phyloP scores from a whole-genome alignment of 805 yeast genomes.

The Kuraishia borneana region DNA sequence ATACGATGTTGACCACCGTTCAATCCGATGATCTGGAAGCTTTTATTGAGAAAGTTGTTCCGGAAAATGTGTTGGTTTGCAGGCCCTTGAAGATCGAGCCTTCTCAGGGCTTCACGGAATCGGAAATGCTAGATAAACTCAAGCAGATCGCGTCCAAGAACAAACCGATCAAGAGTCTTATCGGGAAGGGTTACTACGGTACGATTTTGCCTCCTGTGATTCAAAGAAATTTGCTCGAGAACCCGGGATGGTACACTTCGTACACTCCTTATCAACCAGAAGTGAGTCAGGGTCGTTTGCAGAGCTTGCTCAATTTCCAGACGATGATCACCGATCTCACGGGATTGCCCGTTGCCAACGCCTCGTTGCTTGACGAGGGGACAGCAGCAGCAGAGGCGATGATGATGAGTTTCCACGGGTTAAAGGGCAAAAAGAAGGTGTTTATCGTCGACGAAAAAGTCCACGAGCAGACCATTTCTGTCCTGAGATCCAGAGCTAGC shows the following conservation, averaged over 20 bases:
- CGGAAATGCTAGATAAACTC: constrained; percentile 64
- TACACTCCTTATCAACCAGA: constrained; percentile 99
- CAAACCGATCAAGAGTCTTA: constrained; percentile 59
- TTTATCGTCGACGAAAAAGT: constrained; percentile 68
- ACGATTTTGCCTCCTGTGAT: constrained; percentile 86
- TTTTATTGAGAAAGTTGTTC: constrained; percentile 67
- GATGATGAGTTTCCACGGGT: constrained; percentile 63
- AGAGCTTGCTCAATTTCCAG: constrained; percentile 82
- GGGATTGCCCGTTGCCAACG: constrained; percentile 90
- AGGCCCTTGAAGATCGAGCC: constrained; percentile 64
- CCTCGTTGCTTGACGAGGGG: constrained; percentile 91
- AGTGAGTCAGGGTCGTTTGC: constrained; percentile 92
- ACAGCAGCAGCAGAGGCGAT: constrained; percentile 97
- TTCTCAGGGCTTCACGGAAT: constrained; percentile 64
- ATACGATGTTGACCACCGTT: constrained; percentile 51
- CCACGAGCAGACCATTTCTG: constrained; percentile 81
- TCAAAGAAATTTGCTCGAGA: constrained; percentile 83
- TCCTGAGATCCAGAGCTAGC: constrained; percentile 66
- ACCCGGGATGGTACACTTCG: constrained; percentile 98
- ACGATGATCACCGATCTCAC: constrained; percentile 87
- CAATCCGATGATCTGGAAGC: constrained; percentile 59
- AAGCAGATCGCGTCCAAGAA: constrained; percentile 65
- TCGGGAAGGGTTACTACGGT: constrained; percentile 93
- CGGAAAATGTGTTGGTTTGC: constrained; percentile 59
- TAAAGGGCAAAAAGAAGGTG: constrained; percentile 53